Percentiles rank a stretch among this genome's conserved stretches.
Evolutionary conservation across 768 basidiomycete genomes (phyloP).

Genomic region (Rhizopogon vinicolor): DNA sequence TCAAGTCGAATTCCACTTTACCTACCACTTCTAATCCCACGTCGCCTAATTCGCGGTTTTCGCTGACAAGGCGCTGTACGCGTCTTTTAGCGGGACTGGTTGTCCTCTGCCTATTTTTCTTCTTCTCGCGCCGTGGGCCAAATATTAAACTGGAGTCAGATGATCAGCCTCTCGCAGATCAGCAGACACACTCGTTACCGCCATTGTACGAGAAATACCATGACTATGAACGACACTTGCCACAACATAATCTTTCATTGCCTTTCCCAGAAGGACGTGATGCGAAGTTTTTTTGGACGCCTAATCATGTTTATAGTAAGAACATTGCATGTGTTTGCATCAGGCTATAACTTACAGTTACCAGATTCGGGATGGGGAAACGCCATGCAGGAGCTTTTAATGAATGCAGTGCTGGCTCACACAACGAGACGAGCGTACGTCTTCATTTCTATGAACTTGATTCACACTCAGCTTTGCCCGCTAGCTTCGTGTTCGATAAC

Average conservation of each 20-base stretch:
- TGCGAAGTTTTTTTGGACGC: slow-evolving; percentile 42
- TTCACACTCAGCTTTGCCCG: not conserved
- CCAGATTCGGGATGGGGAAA: slow-evolving; percentile 60
- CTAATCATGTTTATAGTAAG: slow-evolving; percentile 43
- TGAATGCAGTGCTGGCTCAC: slow-evolving; percentile 47
- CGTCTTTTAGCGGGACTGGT: not conserved
- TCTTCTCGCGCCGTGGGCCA: not conserved
- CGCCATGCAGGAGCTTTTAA: slow-evolving; percentile 50
- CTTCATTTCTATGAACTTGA: not conserved
- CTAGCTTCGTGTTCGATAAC: slow-evolving; percentile 54
- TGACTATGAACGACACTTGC: slow-evolving; percentile 38
- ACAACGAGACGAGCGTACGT: slow-evolving; percentile 45
- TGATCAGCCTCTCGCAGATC: not conserved
- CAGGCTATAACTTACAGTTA: not conserved
- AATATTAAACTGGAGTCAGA: not conserved
- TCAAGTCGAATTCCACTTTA: slow-evolving; percentile 8
- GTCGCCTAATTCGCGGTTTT: not conserved
- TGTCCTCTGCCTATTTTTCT: not conserved
- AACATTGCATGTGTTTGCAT: not conserved
- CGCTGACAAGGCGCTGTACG: slow-evolving; percentile 4
- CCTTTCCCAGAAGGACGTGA: slow-evolving; percentile 36
- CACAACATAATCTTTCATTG: slow-evolving; percentile 38
- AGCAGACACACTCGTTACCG: slow-evolving; percentile 22
- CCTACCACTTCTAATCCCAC: slow-evolving; percentile 12
- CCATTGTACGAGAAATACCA: slow-evolving; percentile 43